Evolutionary conservation across 345 rosid species (phyloP).

Genomic region (Boechera retrofracta): DNA sequence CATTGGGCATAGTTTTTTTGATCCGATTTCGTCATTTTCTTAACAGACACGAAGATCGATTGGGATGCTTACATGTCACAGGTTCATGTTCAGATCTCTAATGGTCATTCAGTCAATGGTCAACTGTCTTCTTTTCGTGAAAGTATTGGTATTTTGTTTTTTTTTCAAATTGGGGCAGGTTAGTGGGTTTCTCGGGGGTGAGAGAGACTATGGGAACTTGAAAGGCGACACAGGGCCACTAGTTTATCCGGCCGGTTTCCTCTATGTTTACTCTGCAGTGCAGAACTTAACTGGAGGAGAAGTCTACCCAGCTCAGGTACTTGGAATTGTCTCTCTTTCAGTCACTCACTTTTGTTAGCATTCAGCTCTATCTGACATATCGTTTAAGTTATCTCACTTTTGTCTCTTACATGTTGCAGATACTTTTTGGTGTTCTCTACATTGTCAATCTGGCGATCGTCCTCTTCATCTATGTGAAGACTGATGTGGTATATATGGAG

Average conservation of each 20-base stretch:
- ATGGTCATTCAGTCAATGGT: slow-evolving; percentile 2
- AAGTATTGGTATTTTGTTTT: slow-evolving; percentile 4
- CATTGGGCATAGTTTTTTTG: not conserved
- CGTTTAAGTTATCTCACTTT: not conserved
- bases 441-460: slow-evolving; percentile 69
- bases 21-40: not conserved
- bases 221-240: slow-evolving; percentile 95
- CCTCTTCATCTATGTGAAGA: slow-evolving; percentile 73
- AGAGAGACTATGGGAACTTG: slow-evolving; percentile 82
- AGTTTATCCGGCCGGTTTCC: slow-evolving; percentile 97
- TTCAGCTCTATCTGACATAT: not conserved
- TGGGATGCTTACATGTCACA: slow-evolving; percentile 99
- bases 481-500: slow-evolving; percentile 63
- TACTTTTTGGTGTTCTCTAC: slow-evolving; percentile 80
- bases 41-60: slow-evolving; percentile 93
- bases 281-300: slow-evolving; percentile 72
- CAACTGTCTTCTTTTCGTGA: slow-evolving; percentile 15
- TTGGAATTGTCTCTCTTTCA: not conserved
- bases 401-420: slow-evolving; percentile 55
- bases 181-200: slow-evolving; percentile 87
- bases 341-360: not conserved
- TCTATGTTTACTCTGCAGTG: slow-evolving; percentile 81
- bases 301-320: slow-evolving; percentile 84
- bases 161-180: slow-evolving; percentile 53
- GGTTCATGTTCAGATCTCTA: slow-evolving; percentile 49